phyloP scores from a whole-genome alignment of 495 filamentous ascomycete species.

The Tuber microsphaerosporum region DNA sequence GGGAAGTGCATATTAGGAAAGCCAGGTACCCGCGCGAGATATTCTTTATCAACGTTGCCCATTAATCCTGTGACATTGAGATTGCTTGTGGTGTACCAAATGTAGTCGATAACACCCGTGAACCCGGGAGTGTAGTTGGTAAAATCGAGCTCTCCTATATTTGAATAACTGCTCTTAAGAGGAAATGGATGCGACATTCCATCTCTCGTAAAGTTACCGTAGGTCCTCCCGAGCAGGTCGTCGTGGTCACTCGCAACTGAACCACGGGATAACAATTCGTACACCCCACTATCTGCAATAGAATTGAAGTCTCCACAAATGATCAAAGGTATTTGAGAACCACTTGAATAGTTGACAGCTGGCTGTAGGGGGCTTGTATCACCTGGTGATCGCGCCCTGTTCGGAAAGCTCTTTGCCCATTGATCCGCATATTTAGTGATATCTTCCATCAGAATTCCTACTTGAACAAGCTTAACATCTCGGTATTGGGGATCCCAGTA shows the following conservation, averaged over 20 bases:
- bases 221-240: slow-evolving; percentile 65
- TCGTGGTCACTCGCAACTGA: slow-evolving; percentile 62
- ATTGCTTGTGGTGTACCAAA: slow-evolving; percentile 91
- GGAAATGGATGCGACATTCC: slow-evolving; percentile 93
- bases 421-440: slow-evolving; percentile 73
- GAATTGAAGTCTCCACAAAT: slow-evolving; percentile 97
- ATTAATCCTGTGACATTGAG: slow-evolving; percentile 80
- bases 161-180: slow-evolving; percentile 76
- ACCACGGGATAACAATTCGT: slow-evolving; percentile 75
- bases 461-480: slow-evolving; percentile 93
- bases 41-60: slow-evolving; percentile 82
- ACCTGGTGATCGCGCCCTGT: slow-evolving; percentile 48
- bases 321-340: slow-evolving; percentile 79
- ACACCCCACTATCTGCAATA: slow-evolving; percentile 70
- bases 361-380: slow-evolving; percentile 43
- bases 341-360: slow-evolving; percentile 67
- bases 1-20: slow-evolving; percentile 98
- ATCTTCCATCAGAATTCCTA: slow-evolving; percentile 86
- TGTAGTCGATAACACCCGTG: slow-evolving; percentile 85
- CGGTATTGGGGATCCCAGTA: slow-evolving; percentile 85
- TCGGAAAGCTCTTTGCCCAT: slow-evolving; percentile 67
- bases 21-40: slow-evolving; percentile 81
- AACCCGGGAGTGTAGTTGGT: slow-evolving; percentile 95
- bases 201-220: slow-evolving; percentile 83
- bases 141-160: slow-evolving; percentile 69